Conservation (phyloP, 441 rosid species). For the Pelargonium fulgidum region DNA sequence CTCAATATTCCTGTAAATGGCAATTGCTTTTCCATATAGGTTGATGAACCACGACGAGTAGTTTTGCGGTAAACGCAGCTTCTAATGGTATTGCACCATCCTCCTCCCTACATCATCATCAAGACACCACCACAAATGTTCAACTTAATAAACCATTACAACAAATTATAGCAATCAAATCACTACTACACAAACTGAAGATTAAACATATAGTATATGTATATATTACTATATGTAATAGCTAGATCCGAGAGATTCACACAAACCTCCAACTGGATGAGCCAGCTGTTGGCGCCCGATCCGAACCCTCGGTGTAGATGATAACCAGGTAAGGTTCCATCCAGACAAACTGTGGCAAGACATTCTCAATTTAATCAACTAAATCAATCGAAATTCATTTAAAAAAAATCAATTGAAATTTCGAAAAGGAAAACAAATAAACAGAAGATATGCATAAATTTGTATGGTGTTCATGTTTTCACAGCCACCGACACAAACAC, state of each 20-base stretch:
- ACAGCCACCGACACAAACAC: not conserved
- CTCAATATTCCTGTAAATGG: conserved; percentile 67
- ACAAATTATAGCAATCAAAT: not conserved
- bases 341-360: conserved; percentile 47
- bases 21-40: conserved; percentile 50
- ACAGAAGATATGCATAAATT: no score
- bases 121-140: not conserved
- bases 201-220: not conserved
- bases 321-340: conserved; percentile 68
- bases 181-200: not conserved
- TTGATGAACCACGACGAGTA: conserved; percentile 69
- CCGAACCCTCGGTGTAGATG: conserved; percentile 53
- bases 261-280: conserved; percentile 55
- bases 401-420: not conserved
- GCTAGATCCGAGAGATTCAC: not conserved
- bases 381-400: not conserved
- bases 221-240: not conserved
- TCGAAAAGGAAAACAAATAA: no score
- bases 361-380: not conserved
- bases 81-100: conserved; percentile 57
- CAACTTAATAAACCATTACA: not conserved
- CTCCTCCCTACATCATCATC: conserved; percentile 51
- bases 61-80: conserved; percentile 58
- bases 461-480: no score
- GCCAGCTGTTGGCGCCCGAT: conserved; percentile 57